A percentile compares a stretch with the other conserved stretches of the same genome.
Evolutionary conservation across 1,284 basidiomycete species (phyloP).

Genomic region (Apiotrichum porosum): DNA sequence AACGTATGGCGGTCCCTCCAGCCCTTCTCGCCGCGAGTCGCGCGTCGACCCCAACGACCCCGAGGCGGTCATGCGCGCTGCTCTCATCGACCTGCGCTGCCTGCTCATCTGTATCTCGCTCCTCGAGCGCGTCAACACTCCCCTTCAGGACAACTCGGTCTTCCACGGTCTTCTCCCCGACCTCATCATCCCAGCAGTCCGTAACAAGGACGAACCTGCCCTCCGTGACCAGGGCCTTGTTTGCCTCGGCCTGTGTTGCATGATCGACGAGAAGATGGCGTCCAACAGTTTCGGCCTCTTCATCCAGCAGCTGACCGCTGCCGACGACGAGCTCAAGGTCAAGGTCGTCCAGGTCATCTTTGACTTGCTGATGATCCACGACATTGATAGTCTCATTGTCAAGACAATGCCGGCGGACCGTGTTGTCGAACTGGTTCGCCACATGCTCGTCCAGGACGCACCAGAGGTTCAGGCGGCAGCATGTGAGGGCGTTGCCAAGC

Average conservation of each 20-base stretch:
- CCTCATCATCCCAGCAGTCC: conserved; percentile 84
- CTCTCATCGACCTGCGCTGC: conserved; percentile 74
- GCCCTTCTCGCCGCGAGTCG: background rate
- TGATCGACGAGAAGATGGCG: conserved; percentile 87
- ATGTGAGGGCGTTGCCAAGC: conserved; percentile 80
- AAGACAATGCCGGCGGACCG: conserved; percentile 52
- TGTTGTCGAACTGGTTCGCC: conserved; percentile 69
- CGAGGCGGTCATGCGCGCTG: conserved; percentile 49
- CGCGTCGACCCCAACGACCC: conserved; percentile 25
- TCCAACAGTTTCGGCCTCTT: conserved; percentile 84
- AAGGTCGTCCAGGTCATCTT: conserved; percentile 83
- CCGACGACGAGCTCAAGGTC: conserved; percentile 70
- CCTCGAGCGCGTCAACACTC: conserved; percentile 86
- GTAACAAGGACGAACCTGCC: conserved; percentile 69
- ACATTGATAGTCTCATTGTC: conserved; percentile 53
- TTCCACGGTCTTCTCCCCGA: conserved; percentile 85
- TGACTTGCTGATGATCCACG: conserved; percentile 86
- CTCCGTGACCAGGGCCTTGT: conserved; percentile 83
- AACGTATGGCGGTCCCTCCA: background rate
- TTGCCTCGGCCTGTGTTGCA: conserved; percentile 80
- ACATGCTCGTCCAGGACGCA: conserved; percentile 68
- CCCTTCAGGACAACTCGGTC: conserved; percentile 88
- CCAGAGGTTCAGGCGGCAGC: conserved; percentile 73
- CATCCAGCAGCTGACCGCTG: conserved; percentile 72
- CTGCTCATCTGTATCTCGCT: conserved; percentile 84